A percentile compares a stretch with the other conserved stretches of the same genome.
phyloP scores from a whole-genome alignment of 176 grass and related monocot genomes.

The Saccharum spontaneum region DNA sequence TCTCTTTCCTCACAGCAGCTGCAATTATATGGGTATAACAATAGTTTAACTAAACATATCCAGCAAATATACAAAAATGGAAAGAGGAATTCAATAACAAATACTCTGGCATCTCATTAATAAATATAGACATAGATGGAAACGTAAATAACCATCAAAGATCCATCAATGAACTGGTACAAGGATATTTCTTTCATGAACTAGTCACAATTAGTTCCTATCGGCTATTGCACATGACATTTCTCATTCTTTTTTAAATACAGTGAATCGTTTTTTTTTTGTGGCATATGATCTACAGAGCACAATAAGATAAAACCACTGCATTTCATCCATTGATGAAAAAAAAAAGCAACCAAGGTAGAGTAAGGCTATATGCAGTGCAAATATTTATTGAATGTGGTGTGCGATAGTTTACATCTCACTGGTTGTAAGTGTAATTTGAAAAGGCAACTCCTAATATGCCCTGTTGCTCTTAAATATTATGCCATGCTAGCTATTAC shows the following conservation, averaged over 20 bases:
- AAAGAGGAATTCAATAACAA: slow-evolving; percentile 4
- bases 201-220: slow-evolving; percentile 2
- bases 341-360: background rate
- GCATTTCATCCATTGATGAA: background rate
- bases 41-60: slow-evolving; percentile 6
- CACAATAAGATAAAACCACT: background rate
- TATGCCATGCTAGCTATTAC: background rate
- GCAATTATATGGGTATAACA: slow-evolving; percentile 37
- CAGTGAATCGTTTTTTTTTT: background rate
- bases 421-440: background rate
- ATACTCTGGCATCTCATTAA: slow-evolving; percentile 5
- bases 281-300: background rate
- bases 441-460: slow-evolving; percentile 20
- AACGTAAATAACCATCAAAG: background rate
- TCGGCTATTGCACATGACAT: background rate
- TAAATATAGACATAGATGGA: background rate
- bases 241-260: background rate
- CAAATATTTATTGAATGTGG: background rate
- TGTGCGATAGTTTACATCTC: background rate
- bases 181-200: background rate
- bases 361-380: background rate
- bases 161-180: background rate
- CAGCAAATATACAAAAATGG: slow-evolving; percentile 28
- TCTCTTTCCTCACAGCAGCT: slow-evolving; percentile 98
- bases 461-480: background rate